Conservation (phyloP, 1,139 yeast species). For the Hemisphaericaspora subhashii region DNA sequence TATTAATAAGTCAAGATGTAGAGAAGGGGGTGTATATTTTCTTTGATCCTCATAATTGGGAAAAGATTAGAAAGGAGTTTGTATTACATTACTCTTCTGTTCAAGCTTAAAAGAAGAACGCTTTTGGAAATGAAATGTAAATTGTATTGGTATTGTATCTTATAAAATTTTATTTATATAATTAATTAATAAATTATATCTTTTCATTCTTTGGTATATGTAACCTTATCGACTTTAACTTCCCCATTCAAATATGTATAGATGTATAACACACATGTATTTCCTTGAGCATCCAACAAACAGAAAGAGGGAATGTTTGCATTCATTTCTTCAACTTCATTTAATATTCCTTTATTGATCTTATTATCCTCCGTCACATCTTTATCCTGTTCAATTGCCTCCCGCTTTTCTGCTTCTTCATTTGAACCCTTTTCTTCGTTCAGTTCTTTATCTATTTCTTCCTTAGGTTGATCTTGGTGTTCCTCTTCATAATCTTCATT, state of each 20-base stretch:
- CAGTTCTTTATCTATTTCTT: conserved; percentile 35
- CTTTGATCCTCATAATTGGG: conserved; percentile 97
- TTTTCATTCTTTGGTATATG: conserved; percentile 63
- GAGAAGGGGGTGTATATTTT: conserved; percentile 96
- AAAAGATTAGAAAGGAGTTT: conserved; percentile 83
- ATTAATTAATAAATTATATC: conserved; percentile 3
- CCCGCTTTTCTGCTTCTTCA: conserved; percentile 16
- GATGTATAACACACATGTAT: conserved; percentile 77
- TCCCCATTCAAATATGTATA: conserved; percentile 80
- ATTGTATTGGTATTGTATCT: not conserved
- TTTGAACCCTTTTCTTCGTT: conserved; percentile 20
- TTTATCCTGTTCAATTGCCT: conserved; percentile 22
- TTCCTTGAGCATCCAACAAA: conserved; percentile 76
- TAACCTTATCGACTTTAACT: conserved; percentile 88
- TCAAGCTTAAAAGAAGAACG: conserved; percentile 31
- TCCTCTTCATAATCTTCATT: conserved; percentile 49
- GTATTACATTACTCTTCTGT: conserved; percentile 63
- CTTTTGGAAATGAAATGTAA: not conserved
- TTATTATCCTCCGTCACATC: conserved; percentile 14
- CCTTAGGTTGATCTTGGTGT: no score
- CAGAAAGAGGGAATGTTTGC: conserved; percentile 78
- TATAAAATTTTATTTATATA: not conserved
- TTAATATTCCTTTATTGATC: conserved; percentile 11
- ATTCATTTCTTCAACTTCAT: conserved; percentile 23
- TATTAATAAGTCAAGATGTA: conserved; percentile 78